phyloP scores from a whole-genome alignment of 805 yeast species.

The Starmerella lactis-condensi region DNA sequence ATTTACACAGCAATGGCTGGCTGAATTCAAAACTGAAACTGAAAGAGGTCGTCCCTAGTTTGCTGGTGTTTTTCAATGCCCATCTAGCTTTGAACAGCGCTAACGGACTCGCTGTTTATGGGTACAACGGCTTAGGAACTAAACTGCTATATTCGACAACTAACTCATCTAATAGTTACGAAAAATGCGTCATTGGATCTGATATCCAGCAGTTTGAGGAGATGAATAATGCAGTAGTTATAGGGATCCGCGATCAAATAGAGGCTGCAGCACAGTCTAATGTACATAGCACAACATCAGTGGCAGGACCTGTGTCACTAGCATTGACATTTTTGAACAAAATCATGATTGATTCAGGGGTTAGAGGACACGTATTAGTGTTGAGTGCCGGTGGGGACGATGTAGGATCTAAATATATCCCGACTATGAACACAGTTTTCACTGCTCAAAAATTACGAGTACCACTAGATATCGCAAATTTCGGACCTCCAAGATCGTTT shows the following conservation, averaged over 20 bases:
- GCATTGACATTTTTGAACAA: constrained; percentile 57
- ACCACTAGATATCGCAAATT: constrained; percentile 77
- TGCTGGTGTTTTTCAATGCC: constrained; percentile 66
- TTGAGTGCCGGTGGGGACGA: constrained; percentile 48
- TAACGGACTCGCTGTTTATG: constrained; percentile 65
- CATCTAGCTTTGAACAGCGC: constrained; percentile 72
- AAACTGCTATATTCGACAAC: constrained; percentile 45
- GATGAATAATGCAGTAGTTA: constrained; percentile 41
- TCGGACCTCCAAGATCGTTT: constrained; percentile 56
- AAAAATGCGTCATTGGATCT: not conserved
- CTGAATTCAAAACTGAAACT: constrained; percentile 26
- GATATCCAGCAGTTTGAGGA: constrained; percentile 42
- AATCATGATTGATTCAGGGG: constrained; percentile 27
- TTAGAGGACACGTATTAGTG: constrained; percentile 49
- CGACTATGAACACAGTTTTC: constrained; percentile 88
- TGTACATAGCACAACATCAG: constrained; percentile 39
- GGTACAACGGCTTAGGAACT: constrained; percentile 55
- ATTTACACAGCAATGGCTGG: constrained; percentile 61
- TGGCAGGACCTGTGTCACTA: constrained; percentile 48
- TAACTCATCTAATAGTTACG: not conserved
- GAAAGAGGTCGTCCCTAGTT: constrained; percentile 40
- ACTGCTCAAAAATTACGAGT: constrained; percentile 79
- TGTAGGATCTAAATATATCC: constrained; percentile 63
- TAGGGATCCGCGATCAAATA: constrained; percentile 34
- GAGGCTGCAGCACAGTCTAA: constrained; percentile 30